phyloP scores from a whole-genome alignment of 2,329 filamentous ascomycete genomes.

The Calycina marina region DNA sequence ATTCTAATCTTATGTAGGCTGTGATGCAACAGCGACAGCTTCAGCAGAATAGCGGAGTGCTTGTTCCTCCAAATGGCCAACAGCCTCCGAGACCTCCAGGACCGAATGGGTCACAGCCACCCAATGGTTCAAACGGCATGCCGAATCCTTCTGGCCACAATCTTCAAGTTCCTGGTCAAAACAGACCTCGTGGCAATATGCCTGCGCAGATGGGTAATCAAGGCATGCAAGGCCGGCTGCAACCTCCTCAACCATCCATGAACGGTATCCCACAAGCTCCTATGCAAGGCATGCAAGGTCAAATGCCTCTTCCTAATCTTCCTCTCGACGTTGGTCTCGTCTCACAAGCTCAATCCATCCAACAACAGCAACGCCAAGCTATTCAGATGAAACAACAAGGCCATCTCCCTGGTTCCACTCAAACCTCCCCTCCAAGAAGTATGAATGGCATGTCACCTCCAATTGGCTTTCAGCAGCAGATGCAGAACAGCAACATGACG shows the following conservation, averaged over 20 bases:
- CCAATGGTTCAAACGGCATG: constrained; percentile 13
- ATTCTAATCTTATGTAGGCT: not conserved
- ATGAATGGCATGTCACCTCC: constrained; percentile 17
- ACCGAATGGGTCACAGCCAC: constrained; percentile 7
- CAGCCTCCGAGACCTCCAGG: constrained; percentile 1
- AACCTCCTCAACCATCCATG: constrained; percentile 35
- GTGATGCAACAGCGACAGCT: constrained; percentile 3
- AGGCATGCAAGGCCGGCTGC: constrained; percentile 18
- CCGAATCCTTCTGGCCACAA: constrained; percentile 12
- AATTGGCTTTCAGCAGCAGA: constrained; percentile 12
- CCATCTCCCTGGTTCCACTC: constrained; percentile 16
- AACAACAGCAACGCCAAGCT: constrained; percentile 45
- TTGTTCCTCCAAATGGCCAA: constrained; percentile 2
- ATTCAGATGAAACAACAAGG: constrained; percentile 22
- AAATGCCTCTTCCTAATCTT: constrained; percentile 39
- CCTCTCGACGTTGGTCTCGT: constrained; percentile 39
- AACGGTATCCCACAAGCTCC: constrained; percentile 55
- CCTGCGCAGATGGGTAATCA: constrained; percentile 18
- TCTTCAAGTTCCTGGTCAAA: constrained; percentile 18
- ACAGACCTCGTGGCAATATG: constrained; percentile 14
- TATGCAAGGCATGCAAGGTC: constrained; percentile 40
- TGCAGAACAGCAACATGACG: constrained; percentile 29
- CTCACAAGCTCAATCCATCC: constrained; percentile 50
- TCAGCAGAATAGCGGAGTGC: constrained; percentile 10
- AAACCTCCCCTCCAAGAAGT: constrained; percentile 28